Base-by-base conservation (phyloP, 805 yeast genomes). In the Yamadazyma endophytica region DNA sequence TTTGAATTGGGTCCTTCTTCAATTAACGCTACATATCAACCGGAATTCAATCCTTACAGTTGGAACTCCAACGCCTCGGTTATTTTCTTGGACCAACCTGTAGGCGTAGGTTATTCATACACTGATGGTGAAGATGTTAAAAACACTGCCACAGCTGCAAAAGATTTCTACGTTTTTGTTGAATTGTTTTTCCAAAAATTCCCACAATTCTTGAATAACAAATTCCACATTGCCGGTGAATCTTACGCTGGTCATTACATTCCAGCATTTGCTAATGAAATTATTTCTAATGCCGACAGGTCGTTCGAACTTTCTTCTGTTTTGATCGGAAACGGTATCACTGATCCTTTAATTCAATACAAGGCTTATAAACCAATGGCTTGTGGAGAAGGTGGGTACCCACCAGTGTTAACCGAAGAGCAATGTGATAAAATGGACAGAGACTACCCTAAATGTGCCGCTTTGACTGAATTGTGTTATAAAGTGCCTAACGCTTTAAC, bases 211-310 rank as follows among this genome's bases (percentile, higher is more conserved):
- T 34, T 44, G 14, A 44, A 52, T 17, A 40, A 43, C 27, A 35
- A 40, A 16, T 58, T 59, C 58, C 66, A 59, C 36, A 56, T 59
- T 46, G 63, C 64, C 29, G 66, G 72, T 39, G 71, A 66, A 47
- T 64, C 70, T 14, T 66, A 64, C 40, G 71, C 64, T 30, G 72
- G 72, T 35, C 71, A 64, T 54, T 66, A 66, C 48, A 64, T 65
- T 37, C 98, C 98, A 13, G 84, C 74, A 7, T 84, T 88, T 59
- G 95, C 95, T 6, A 56, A 75, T 36, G 95, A 86, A 57, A 86
- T 88, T 46, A 62, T 85, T 47, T 64, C 74, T 23, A 86, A 83
- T 49, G 67, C 73, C 15, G 81, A 79, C 38, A 59, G 66, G 44
- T 44, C 58, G 6, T 61, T 62, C 29, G 61, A 61, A 22, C 56